Percentiles rank a stretch among this genome's conserved stretches.
These are phyloP conservation scores for Rhinocladiella similis DNA, from an alignment of 2,329 filamentous ascomycete species.

Conservation along the genomic window DNA sequence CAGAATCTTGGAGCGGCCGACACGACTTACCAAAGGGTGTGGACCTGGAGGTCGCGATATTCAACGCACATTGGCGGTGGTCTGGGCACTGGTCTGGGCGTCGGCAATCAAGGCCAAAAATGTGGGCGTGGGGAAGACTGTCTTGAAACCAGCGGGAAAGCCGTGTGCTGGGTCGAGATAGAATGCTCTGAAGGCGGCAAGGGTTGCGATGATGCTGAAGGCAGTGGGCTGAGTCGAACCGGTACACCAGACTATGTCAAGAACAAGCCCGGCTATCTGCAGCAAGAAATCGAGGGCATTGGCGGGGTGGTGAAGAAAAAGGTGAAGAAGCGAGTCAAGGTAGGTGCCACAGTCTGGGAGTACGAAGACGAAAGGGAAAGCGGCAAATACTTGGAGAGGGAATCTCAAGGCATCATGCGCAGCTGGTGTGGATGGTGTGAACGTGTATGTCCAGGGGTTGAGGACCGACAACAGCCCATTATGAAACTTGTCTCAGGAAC, in stretches of 20 bases:
- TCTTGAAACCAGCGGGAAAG: slow-evolving; percentile 72
- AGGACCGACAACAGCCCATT: slow-evolving; percentile 37
- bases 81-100: slow-evolving; percentile 81
- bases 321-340: slow-evolving; percentile 75
- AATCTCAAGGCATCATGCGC: slow-evolving; percentile 66
- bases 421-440: slow-evolving; percentile 95
- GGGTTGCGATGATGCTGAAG: slow-evolving; percentile 39
- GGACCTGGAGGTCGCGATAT: slow-evolving; percentile 88
- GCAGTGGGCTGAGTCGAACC: slow-evolving; percentile 23
- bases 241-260: slow-evolving; percentile 28
- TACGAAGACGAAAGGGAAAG: slow-evolving; percentile 74
- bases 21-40: slow-evolving; percentile 65
- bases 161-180: slow-evolving; percentile 65
- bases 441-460: slow-evolving; percentile 66
- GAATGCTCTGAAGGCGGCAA: slow-evolving; percentile 82
- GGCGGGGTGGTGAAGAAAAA: slow-evolving; percentile 87
- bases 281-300: slow-evolving; percentile 89
- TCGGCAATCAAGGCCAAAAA: slow-evolving; percentile 82
- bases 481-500: neutral
- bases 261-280: slow-evolving; percentile 68
- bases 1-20: slow-evolving; percentile 62
- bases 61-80: slow-evolving; percentile 73
- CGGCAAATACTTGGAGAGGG: slow-evolving; percentile 66
- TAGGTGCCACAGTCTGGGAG: slow-evolving; percentile 83
- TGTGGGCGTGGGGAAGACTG: slow-evolving; percentile 79